Percentiles rank a stretch among this genome's conserved stretches.
These are phyloP conservation scores for Neonectria faginata DNA, from an alignment of 2,329 filamentous ascomycete genomes.

Conservation along the genomic window DNA sequence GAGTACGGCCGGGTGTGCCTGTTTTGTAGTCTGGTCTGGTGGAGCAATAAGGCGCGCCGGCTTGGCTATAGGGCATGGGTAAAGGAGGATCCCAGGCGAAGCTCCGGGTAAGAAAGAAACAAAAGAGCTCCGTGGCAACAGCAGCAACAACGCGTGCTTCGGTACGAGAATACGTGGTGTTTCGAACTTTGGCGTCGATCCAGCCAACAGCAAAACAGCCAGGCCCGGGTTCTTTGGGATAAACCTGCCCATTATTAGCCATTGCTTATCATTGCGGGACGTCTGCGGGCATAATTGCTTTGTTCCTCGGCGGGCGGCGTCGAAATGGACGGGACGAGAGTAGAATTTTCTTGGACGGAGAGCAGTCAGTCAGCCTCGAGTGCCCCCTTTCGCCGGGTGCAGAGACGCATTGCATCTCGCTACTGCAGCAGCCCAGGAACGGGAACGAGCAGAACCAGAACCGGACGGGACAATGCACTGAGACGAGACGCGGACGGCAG, in stretches of 20 bases:
- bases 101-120: not conserved
- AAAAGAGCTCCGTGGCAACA: not conserved
- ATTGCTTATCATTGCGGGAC: constrained; percentile 8
- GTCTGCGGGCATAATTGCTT: constrained; percentile 20
- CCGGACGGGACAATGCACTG: constrained; percentile 25
- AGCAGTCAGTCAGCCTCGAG: not conserved
- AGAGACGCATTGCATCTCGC: constrained; percentile 6
- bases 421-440: constrained; percentile 23
- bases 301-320: constrained; percentile 5
- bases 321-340: constrained; percentile 3
- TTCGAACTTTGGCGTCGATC: constrained; percentile 8
- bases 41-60: constrained; percentile 24
- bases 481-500: constrained; percentile 30
- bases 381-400: constrained; percentile 10
- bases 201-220: constrained; percentile 11
- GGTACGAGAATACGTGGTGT: constrained; percentile 6
- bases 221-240: constrained; percentile 19
- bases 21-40: constrained; percentile 19
- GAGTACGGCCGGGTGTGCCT: constrained; percentile 1
- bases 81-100: constrained; percentile 9
- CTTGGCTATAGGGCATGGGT: constrained; percentile 9
- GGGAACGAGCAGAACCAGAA: constrained; percentile 27
- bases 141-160: constrained; percentile 16
- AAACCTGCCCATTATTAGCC: constrained; percentile 9
- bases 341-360: not conserved